phyloP scores from a whole-genome alignment of 2,329 filamentous ascomycete species.

The Delphinella strobiligena region DNA sequence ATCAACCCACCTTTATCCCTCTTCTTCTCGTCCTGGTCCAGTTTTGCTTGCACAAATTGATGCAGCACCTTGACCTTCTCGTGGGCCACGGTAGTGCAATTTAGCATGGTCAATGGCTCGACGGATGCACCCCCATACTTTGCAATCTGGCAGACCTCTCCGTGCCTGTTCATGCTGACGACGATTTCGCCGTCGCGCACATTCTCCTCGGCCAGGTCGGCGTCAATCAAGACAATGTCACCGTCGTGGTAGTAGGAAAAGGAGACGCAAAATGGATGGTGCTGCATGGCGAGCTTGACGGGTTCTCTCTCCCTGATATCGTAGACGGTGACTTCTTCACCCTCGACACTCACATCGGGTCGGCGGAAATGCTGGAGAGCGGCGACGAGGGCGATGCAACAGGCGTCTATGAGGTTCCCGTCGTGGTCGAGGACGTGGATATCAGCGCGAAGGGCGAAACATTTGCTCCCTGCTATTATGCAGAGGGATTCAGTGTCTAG shows the following conservation, averaged over 20 bases:
- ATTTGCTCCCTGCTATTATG: slow-evolving; percentile 79
- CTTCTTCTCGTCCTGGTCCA: slow-evolving; percentile 67
- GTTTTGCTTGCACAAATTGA: slow-evolving; percentile 55
- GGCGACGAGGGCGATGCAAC: slow-evolving; percentile 77
- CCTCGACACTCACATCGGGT: slow-evolving; percentile 77
- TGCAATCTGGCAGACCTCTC: slow-evolving; percentile 81
- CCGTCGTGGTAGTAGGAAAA: slow-evolving; percentile 69
- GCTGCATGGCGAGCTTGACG: slow-evolving; percentile 78
- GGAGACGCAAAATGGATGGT: slow-evolving; percentile 82
- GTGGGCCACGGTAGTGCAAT: slow-evolving; percentile 62
- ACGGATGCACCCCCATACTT: slow-evolving; percentile 79
- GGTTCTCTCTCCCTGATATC: slow-evolving; percentile 77
- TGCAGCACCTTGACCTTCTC: slow-evolving; percentile 72
- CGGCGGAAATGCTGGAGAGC: slow-evolving; percentile 84
- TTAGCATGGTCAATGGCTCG: slow-evolving; percentile 65
- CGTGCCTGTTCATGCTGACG: slow-evolving; percentile 77
- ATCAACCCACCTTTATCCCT: slow-evolving; percentile 68
- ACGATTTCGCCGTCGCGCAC: slow-evolving; percentile 61
- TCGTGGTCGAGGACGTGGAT: slow-evolving; percentile 86
- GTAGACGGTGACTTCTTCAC: slow-evolving; percentile 74
- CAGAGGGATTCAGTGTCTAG: slow-evolving; percentile 94
- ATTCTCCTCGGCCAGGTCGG: slow-evolving; percentile 64
- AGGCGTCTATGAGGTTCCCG: slow-evolving; percentile 75
- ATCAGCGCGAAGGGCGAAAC: slow-evolving; percentile 83
- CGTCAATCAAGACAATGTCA: slow-evolving; percentile 59